Evolutionary conservation across 345 rosid genomes (phyloP), one percentile per base, ranked within the genome.

Genomic region (Eucalyptus sp.): DNA sequence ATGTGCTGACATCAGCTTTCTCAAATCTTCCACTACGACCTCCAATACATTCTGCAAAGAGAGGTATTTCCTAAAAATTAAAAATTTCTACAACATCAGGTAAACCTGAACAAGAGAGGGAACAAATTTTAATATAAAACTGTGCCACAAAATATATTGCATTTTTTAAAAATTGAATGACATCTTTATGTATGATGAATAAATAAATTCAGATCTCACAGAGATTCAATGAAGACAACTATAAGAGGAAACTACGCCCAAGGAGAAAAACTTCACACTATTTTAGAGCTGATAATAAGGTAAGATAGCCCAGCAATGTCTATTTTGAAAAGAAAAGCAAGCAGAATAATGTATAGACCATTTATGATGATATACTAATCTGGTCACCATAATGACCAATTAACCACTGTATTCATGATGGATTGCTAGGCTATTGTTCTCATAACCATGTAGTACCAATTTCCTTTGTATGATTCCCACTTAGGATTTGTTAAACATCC

Each of bases 21-120:
- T 94, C 60, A 96, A 49, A 89, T 97, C 99, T 84, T 91, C 92
- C 91, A 97, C 98, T 54, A 95, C 91, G 33, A 93, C 92, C 91
- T 93, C 96, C 81, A 88, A 91, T 86, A 96, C 94, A 88, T 89
- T 92, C 37, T 94, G 96, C 90, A 95, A 94, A 88, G 97, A 94
- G 25, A 96, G 88, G 89, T 91, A 92, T 90, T 94, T 97, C 96
- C 99, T 96, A 86, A 86, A 89, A 87, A 91, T 17, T 84, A 90
- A 51, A 50, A 71, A 87, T 37, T 31, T 31, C 29, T 29, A 89
- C 58, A 52, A 13, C n/a, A 54, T 79, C 71, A 81, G 54, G 50
- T 41, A 60, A 87, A 60, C 54, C 81, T 16, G 49, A 17, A 25
- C 24, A 87, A 29, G 31, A 71, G 81, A 41, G 29, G 84, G 14